These are phyloP conservation scores for Auxenochlorella pyrenoidosa DNA, from an alignment of 139 green algal species.

Conservation along the genomic window DNA sequence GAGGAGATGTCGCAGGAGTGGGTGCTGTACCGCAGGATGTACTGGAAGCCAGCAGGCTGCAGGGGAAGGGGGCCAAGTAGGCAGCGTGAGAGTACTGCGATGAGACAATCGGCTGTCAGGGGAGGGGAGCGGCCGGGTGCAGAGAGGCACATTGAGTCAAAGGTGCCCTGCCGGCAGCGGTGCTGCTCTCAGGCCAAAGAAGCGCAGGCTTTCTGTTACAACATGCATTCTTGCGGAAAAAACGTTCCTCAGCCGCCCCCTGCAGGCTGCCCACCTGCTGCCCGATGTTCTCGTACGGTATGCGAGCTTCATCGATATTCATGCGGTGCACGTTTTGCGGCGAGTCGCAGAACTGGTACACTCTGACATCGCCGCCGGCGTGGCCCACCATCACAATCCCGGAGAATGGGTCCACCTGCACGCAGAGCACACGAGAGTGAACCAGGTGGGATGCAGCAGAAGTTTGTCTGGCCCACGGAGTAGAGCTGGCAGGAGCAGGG, in stretches of 20 bases:
- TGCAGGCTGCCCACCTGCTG: slow-evolving; percentile 28
- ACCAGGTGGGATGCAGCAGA: too few relatives aligned
- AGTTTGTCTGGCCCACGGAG: too few relatives aligned
- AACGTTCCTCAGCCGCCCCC: too few relatives aligned
- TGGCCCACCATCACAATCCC: slow-evolving; percentile 59
- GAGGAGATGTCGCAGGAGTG: slow-evolving; percentile 42
- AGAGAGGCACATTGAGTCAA: too few relatives aligned
- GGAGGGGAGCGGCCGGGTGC: too few relatives aligned
- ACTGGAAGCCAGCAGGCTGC: slow-evolving; percentile 62
- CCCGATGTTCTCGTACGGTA: slow-evolving; percentile 42
- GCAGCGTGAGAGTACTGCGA: neutral
- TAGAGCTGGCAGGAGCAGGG: too few relatives aligned
- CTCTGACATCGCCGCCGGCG: slow-evolving; percentile 47
- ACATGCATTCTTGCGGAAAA: too few relatives aligned
- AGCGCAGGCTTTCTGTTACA: too few relatives aligned
- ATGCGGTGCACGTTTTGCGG: slow-evolving; percentile 40
- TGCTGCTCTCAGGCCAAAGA: too few relatives aligned
- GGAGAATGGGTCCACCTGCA: slow-evolving; percentile 50
- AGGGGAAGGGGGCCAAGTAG: neutral
- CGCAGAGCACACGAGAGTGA: too few relatives aligned
- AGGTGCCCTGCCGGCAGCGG: too few relatives aligned
- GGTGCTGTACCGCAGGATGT: slow-evolving; percentile 48
- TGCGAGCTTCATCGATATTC: slow-evolving; percentile 40
- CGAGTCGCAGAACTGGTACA: slow-evolving; percentile 58
- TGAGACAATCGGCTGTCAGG: too few relatives aligned